Percentiles rank a stretch among this genome's conserved stretches.
These are phyloP conservation scores for Starmerella stellata DNA, from an alignment of 805 yeast genomes.

Conservation along the genomic window DNA sequence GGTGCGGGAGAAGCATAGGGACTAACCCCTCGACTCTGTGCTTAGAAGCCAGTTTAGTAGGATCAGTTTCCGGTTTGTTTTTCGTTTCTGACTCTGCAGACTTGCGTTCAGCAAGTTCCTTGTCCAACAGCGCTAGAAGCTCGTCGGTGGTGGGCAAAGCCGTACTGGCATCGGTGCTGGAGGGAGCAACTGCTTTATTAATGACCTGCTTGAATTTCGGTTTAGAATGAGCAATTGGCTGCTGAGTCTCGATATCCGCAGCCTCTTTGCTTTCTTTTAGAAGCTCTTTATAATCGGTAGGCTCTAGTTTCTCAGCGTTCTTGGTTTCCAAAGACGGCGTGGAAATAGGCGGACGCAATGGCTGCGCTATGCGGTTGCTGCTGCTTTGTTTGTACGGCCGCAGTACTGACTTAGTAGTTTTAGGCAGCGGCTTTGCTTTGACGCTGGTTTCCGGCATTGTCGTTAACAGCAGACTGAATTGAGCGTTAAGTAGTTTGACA, in stretches of 20 bases:
- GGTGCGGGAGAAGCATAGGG: conserved; percentile 31
- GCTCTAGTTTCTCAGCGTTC: too few species aligned
- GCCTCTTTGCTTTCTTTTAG: too few species aligned
- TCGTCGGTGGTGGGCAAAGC: neutral
- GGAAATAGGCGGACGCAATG: neutral
- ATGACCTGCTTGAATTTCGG: conserved; percentile 6
- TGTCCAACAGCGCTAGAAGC: too few species aligned
- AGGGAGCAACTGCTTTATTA: neutral
- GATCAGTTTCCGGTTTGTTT: conserved; percentile 1
- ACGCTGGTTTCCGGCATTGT: neutral
- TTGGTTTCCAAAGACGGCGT: too few species aligned
- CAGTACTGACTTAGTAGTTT: neutral
- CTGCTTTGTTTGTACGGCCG: neutral
- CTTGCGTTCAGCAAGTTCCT: too few species aligned
- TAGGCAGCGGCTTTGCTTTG: neutral
- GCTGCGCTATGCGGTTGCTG: neutral
- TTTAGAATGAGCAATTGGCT: conserved; percentile 1
- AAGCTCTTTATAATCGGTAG: too few species aligned
- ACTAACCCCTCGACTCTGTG: conserved; percentile 24
- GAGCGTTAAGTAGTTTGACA: too few species aligned
- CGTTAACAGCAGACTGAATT: too few species aligned
- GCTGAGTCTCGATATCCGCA: neutral
- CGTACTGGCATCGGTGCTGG: neutral
- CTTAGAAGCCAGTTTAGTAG: neutral
- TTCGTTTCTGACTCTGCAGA: too few species aligned